Evolutionary conservation across 345 rosid genomes (phyloP).

Genomic region (Angophora floribunda): DNA sequence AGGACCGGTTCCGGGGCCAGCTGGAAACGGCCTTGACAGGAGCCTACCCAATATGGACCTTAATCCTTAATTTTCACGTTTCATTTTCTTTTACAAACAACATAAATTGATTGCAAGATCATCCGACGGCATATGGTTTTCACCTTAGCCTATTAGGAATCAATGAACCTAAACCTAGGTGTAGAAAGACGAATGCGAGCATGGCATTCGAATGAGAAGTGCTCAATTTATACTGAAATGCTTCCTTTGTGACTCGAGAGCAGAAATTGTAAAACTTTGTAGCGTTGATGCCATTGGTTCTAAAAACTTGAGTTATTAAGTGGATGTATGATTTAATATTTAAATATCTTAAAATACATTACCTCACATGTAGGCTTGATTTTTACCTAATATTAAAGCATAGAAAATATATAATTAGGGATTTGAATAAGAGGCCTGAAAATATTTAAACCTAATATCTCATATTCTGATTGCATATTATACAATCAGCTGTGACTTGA

Average conservation of each 20-base stretch:
- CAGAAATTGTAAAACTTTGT: neutral
- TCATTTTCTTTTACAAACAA: neutral
- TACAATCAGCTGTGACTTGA: neutral
- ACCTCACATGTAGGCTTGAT: neutral
- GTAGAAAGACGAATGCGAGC: neutral
- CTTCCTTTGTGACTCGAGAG: neutral
- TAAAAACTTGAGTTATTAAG: too few species aligned
- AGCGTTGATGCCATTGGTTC: neutral
- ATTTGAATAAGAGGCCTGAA: neutral
- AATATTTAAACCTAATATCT: neutral
- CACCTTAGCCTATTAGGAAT: neutral
- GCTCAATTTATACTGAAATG: neutral
- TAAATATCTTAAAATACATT: neutral
- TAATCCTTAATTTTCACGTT: too few species aligned
- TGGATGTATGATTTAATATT: neutral
- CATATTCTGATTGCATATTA: neutral
- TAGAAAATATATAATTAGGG: neutral
- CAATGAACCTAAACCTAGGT: neutral
- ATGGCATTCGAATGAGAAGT: neutral
- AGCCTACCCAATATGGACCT: neutral
- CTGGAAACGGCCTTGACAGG: neutral
- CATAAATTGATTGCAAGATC: neutral
- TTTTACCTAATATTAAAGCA: neutral
- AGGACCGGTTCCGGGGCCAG: too few species aligned
- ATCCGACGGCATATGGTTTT: too few species aligned